Base-by-base conservation (phyloP, 1,139 yeast species). In the Yamadazyma mexicana region DNA sequence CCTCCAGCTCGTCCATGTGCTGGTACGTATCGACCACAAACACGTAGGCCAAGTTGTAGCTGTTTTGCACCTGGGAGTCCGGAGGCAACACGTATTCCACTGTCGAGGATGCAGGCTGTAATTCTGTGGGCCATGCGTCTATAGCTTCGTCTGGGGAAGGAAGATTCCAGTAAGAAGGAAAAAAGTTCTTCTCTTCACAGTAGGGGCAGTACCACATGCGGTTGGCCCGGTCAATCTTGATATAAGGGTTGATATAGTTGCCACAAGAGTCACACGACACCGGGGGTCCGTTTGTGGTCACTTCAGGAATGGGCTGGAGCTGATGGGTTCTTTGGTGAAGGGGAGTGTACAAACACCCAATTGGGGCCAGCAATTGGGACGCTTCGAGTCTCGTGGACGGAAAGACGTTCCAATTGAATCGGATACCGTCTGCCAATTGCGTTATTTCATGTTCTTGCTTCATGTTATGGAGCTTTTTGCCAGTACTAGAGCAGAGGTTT, bases 341-440 rank as follows among this genome's bases (percentile, higher is more conserved):
- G 5, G 75, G 75, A 0, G 64, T 48, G 41, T 57, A 64, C 16
- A 69, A 45, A 43, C 75, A 68, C 5, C 73, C 76, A 30, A 69
- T 35, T 1, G 75, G 75, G 3, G 66, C 55, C 45, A 61, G 56
- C 32, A 68, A 43, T 23, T 54, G 61, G 0, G 63, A 51, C 7
- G 59, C 63, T 42, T 70, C 75, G 7, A 67, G 50, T 27, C 71
- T 52, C 0, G 75, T 69, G 17, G 64, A 56, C 0, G 76, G 75
- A 47, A 79, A 71, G 2, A 75, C 64, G 51, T 78, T 75, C 83
- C 83, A 79, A 50, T 78, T 78, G 66, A 78, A 78, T 14, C 33
- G 16, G 11, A 49, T 36, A 3, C 51, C 51, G 25, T 46, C 48
- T 1, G 38, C 40, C 12, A 33, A 14, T 9, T 27, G 9, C 9